These are phyloP conservation scores for Seminavis robusta DNA, from an alignment of 108 stramenopile species.

Conservation along the genomic window DNA sequence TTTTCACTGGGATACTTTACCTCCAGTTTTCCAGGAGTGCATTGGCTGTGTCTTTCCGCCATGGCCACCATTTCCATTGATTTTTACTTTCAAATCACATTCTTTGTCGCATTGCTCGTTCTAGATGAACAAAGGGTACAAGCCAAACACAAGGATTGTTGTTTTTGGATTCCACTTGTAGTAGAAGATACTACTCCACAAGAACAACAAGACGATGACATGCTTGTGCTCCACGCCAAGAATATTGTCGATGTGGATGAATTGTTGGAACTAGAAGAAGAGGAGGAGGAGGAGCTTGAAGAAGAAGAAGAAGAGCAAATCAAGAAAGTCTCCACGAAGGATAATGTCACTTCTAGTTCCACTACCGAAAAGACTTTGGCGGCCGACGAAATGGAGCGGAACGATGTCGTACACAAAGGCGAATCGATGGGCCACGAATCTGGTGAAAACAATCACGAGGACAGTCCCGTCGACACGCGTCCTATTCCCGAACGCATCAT, in stretches of 20 bases:
- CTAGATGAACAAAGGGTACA: background rate
- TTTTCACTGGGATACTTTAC: background rate
- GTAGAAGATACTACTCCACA: no score
- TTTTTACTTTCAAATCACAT: constrained; percentile 1
- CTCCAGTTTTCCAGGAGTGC: background rate
- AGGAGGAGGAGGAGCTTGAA: background rate
- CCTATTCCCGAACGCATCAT: no score
- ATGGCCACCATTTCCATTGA: background rate
- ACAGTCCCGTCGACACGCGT: no score
- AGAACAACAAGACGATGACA: no score
- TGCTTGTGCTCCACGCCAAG: no score
- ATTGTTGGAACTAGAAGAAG: no score
- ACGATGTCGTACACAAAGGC: no score
- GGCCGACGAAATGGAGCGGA: constrained; percentile 11
- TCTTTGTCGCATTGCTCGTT: background rate
- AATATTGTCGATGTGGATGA: no score
- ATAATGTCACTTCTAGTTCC: no score
- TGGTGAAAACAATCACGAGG: no score
- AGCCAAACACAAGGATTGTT: background rate
- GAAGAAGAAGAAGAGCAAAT: constrained; percentile 7
- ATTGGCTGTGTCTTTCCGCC: background rate
- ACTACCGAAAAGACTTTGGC: background rate
- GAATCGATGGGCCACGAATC: no score
- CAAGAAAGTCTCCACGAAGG: background rate
- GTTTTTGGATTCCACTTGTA: no score